Base-by-base conservation (phyloP, 2,329 filamentous ascomycete species). In the Coniochaeta prunicola region DNA sequence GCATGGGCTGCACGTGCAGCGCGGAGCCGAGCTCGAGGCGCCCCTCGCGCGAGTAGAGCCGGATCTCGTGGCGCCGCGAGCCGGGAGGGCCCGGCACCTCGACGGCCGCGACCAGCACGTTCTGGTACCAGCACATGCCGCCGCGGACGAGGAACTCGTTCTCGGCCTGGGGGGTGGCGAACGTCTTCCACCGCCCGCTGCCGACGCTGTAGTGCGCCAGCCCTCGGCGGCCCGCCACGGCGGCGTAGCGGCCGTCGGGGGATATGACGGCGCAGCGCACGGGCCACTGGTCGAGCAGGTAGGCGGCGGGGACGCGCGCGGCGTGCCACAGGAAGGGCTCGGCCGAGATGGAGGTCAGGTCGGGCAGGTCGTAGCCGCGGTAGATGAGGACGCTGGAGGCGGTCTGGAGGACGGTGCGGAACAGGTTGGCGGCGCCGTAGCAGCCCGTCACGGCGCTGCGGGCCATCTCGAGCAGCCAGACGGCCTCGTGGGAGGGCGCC, bases 91-190 rank as follows among this genome's bases (percentile, higher is more conserved):
- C n/a, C n/a, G n/a, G n/a, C n/a, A n/a, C 87, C 72, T 99, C 94
- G n/a, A 97, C 88, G 4, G 93, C 92, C 40, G 92, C 92, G 59
- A 97, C 90, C 19, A 99, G 80, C 33, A 97, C 90, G 73, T 99
- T 93, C 64, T 96, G 92, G 70, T 96, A 92, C 94, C 94, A 99
- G 71, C 93, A 97, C 92, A 99, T 96, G 7, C 94, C 94, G 55
- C 94, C 94, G 62, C 92, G 82, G 15, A 99, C 91, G 26, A 91
- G 86, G 69, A 99, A 99, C 62, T 92, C 91, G 66, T 92, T 92
- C 72, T 97, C 94, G 68, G 88, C 83, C 31, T 82, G 84, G 28
- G 87, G 82, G 66, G 92, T 91, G 55, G 88, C 82, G 70, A 99
- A 99, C 0, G 89, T 96, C 71, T 96, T 97, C 94, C 94, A 99